Percentiles rank a stretch among this genome's conserved stretches.
Conservation (phyloP, 2,329 filamentous ascomycete genomes). For the Trichothecium roseum region DNA sequence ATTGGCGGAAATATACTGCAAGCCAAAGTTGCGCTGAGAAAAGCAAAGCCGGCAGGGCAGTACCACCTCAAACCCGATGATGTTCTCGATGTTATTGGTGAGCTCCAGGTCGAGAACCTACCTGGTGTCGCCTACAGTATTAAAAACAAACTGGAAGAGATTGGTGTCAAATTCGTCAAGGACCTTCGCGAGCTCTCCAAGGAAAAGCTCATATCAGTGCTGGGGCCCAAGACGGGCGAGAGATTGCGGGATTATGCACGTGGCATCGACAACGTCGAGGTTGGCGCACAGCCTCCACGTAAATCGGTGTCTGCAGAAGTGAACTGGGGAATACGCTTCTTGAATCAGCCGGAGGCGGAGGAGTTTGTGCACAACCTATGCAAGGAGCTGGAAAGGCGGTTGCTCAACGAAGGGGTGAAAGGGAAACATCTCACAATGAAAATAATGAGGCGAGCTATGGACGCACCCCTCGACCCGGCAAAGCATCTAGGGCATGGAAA, state of each 20-base stretch:
- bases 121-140: slow-evolving; percentile 92
- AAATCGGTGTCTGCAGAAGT: slow-evolving; percentile 97
- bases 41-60: slow-evolving; percentile 90
- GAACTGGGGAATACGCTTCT: slow-evolving; percentile 95
- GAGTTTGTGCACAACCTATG: slow-evolving; percentile 82
- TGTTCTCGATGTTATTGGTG: slow-evolving; percentile 64
- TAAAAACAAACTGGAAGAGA: slow-evolving; percentile 75
- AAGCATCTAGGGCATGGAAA: slow-evolving; percentile 94
- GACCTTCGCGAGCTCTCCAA: slow-evolving; percentile 70
- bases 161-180: slow-evolving; percentile 71
- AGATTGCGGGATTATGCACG: slow-evolving; percentile 84
- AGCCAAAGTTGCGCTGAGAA: slow-evolving; percentile 82
- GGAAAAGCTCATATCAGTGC: slow-evolving; percentile 59
- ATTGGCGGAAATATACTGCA: slow-evolving; percentile 86
- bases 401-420: slow-evolving; percentile 76
- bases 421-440: slow-evolving; percentile 88
- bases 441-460: slow-evolving; percentile 77
- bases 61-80: slow-evolving; percentile 78
- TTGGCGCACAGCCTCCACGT: slow-evolving; percentile 73
- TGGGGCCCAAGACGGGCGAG: slow-evolving; percentile 88
- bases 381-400: slow-evolving; percentile 69
- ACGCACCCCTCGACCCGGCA: slow-evolving; percentile 81
- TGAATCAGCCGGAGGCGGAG: slow-evolving; percentile 84
- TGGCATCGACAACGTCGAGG: slow-evolving; percentile 76
- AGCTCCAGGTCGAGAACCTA: slow-evolving; percentile 67